Evolutionary conservation across 306 rosid genomes (phyloP).

Genomic region (Cicer yamashitae): DNA sequence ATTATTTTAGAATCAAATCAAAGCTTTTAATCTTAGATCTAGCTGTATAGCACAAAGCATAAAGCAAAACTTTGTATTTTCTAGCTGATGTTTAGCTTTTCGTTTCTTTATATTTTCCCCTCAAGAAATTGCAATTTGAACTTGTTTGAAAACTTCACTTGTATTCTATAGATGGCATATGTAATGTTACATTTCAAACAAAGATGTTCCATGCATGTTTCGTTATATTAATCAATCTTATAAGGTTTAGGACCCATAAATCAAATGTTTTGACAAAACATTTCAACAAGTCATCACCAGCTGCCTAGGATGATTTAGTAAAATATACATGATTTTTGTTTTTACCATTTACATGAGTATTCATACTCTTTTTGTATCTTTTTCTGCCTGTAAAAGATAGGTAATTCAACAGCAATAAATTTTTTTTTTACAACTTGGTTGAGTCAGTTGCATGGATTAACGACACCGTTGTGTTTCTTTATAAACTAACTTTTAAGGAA

Average conservation of each 20-base stretch:
- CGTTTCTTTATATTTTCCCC: background rate
- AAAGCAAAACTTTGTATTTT: slow-evolving; percentile 26
- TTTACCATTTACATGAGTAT: background rate
- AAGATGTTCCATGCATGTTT: slow-evolving; percentile 1
- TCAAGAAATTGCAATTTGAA: slow-evolving; percentile 20
- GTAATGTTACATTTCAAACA: background rate
- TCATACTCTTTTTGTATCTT: slow-evolving; percentile 1
- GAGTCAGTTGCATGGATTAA: slow-evolving; percentile 3
- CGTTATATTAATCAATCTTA: background rate
- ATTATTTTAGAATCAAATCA: slow-evolving; percentile 23
- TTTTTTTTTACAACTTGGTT: background rate
- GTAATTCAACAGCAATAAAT: slow-evolving; percentile 4
- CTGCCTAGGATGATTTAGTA: slow-evolving; percentile 11
- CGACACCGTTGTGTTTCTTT: slow-evolving; percentile 3
- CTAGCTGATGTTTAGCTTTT: slow-evolving; percentile 25
- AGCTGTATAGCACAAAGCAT: background rate
- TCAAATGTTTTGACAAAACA: slow-evolving; percentile 20
- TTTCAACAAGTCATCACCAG: background rate
- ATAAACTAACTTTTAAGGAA: background rate
- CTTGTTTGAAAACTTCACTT: background rate
- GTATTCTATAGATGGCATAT: slow-evolving; percentile 12
- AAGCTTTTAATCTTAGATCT: slow-evolving; percentile 26
- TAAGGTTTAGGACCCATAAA: slow-evolving; percentile 11
- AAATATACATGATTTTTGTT: slow-evolving; percentile 9
- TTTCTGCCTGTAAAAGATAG: slow-evolving; percentile 20